Conservation (phyloP, 2,329 filamentous ascomycete genomes). For the Fusarium ambrosium region DNA sequence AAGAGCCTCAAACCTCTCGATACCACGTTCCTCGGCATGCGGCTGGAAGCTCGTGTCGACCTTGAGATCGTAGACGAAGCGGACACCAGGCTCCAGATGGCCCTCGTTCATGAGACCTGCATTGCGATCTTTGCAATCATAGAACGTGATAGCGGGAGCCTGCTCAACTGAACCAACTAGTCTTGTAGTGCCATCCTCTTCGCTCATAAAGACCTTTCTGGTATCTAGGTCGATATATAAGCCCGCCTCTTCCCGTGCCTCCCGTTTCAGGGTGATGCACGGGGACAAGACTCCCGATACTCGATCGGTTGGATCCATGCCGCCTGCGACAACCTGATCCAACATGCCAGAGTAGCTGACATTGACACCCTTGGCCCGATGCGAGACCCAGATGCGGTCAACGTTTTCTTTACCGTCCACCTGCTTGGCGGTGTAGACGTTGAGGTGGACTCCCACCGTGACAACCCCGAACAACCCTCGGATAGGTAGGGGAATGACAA, state of each 20-base stretch:
- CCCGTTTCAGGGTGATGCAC: constrained; percentile 48
- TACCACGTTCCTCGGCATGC: constrained; percentile 45
- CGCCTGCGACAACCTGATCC: constrained; percentile 55
- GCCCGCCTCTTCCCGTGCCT: constrained; percentile 53
- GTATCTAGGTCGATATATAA: constrained; percentile 45
- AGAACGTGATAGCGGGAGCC: constrained; percentile 51
- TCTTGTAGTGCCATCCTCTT: background rate
- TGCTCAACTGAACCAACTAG: constrained; percentile 43
- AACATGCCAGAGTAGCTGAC: constrained; percentile 52
- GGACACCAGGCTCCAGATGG: constrained; percentile 55
- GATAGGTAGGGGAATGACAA: constrained; percentile 50
- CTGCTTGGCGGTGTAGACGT: constrained; percentile 50
- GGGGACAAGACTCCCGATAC: constrained; percentile 40
- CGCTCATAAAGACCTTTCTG: constrained; percentile 23
- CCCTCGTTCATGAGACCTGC: constrained; percentile 48
- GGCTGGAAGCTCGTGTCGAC: constrained; percentile 44
- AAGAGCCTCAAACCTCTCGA: constrained; percentile 48
- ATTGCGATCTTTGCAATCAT: constrained; percentile 50
- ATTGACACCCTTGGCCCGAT: constrained; percentile 44
- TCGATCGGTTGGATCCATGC: constrained; percentile 49
- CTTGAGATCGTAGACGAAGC: constrained; percentile 54
- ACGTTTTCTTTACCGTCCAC: constrained; percentile 38
- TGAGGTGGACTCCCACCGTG: constrained; percentile 55
- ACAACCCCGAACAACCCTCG: constrained; percentile 54
- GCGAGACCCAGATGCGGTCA: constrained; percentile 52